Conservation (phyloP, 2,329 filamentous ascomycete species). For the Magnaporthiopsis poae region DNA sequence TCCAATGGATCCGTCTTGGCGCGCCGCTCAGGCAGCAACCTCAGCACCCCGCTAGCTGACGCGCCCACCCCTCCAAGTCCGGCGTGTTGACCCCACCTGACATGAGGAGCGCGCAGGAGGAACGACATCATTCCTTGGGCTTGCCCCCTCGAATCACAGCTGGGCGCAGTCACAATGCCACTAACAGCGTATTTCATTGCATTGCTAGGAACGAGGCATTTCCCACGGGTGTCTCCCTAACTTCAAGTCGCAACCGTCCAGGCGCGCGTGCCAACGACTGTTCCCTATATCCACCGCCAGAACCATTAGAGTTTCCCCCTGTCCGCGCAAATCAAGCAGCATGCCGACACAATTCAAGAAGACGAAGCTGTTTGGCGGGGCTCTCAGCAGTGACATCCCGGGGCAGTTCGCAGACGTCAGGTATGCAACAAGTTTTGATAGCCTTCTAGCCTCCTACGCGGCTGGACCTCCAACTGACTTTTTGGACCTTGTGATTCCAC, state of each 20-base stretch:
- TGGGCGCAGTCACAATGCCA: background rate
- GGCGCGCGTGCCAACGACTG: background rate
- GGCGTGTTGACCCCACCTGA: background rate
- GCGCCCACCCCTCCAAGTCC: background rate
- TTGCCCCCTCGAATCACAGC: background rate
- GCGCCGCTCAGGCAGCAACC: background rate
- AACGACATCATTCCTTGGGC: background rate
- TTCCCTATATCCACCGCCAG: too few relatives aligned
- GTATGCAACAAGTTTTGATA: slow-evolving; percentile 31
- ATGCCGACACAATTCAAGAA: slow-evolving; percentile 44
- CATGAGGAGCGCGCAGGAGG: background rate
- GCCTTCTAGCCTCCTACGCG: background rate
- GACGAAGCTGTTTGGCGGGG: slow-evolving; percentile 62
- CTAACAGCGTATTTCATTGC: background rate
- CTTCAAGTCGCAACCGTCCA: too few relatives aligned
- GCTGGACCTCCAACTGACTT: background rate
- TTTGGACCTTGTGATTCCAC: too few relatives aligned
- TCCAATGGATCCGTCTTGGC: background rate
- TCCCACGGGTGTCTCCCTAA: too few relatives aligned
- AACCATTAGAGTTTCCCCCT: background rate
- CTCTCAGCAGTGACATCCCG: slow-evolving; percentile 59
- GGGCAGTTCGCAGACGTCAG: slow-evolving; percentile 62
- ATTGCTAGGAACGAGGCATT: background rate
- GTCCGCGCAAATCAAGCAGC: slow-evolving; percentile 9
- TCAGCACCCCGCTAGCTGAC: background rate